Conservation (phyloP, 2,329 filamentous ascomycete genomes). For the Aspergillus piperis region DNA sequence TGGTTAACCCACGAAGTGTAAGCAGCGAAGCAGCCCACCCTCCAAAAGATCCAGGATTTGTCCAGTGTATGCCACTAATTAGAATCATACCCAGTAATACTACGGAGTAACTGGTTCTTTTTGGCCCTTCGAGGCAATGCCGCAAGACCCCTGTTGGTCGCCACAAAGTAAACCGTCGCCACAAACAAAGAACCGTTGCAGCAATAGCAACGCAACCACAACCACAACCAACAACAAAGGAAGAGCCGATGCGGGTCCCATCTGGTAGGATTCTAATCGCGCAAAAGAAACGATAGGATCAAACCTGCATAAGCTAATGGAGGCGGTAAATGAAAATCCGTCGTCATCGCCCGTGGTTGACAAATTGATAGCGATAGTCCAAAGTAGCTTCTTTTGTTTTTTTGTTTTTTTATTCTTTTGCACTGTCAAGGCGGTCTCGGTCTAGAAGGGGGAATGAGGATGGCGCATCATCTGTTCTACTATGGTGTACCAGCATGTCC, state of each 20-base stretch:
- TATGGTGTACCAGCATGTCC: background rate
- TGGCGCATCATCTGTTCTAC: background rate
- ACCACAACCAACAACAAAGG: background rate
- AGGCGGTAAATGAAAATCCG: conserved; percentile 1
- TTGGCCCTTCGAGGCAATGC: background rate
- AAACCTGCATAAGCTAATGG: background rate
- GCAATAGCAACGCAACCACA: background rate
- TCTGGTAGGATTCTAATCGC: background rate
- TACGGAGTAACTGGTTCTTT: background rate
- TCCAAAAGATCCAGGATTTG: background rate
- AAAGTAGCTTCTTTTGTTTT: background rate
- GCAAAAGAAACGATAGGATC: background rate
- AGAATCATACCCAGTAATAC: no score
- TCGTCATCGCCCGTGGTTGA: background rate
- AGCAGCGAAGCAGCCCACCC: background rate
- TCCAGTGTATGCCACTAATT: background rate
- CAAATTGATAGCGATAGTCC: background rate
- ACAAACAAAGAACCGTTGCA: background rate
- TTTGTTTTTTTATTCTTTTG: background rate
- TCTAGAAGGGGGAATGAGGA: background rate
- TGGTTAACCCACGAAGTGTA: background rate
- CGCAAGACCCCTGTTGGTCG: background rate
- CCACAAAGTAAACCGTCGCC: background rate
- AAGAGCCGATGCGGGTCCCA: background rate
- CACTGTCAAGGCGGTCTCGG: background rate